A percentile compares a stretch with the other conserved stretches of the same genome.
Evolutionary conservation across 1,284 basidiomycete species (phyloP).

Genomic region (Abortiporus biennis): DNA sequence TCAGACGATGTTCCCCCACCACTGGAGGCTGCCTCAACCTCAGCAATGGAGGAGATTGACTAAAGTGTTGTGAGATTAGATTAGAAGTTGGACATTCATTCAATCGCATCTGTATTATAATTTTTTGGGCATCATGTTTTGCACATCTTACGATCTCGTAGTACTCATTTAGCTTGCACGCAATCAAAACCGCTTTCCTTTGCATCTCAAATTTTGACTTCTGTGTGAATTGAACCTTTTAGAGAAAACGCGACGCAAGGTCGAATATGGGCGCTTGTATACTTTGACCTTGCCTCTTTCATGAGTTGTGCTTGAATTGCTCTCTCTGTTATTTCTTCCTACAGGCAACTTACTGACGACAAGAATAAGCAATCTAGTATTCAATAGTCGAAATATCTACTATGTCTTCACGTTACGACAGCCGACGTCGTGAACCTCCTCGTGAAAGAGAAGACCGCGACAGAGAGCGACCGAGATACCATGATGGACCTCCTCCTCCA

Average conservation of each 20-base stretch:
- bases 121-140: constrained; percentile 7
- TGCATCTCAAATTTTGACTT: constrained; percentile 1
- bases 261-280: no score
- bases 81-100: not conserved
- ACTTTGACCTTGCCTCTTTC: no score
- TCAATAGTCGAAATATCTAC: no score
- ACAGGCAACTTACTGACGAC: no score
- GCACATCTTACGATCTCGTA: constrained; percentile 6
- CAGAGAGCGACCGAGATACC: constrained; percentile 46
- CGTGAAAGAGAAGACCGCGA: constrained; percentile 65
- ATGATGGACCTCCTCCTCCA: constrained; percentile 34
- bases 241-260: no score
- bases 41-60: constrained; percentile 85
- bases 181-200: constrained; percentile 6
- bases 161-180: constrained; percentile 3
- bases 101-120: constrained; percentile 3
- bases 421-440: constrained; percentile 59
- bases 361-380: no score
- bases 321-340: no score
- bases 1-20: constrained; percentile 36
- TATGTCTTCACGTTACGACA: constrained; percentile 49
- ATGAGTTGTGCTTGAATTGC: no score
- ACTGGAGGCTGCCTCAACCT: constrained; percentile 53
- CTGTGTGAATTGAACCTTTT: not conserved
- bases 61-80: constrained; percentile 31